A percentile compares a stretch with the other conserved stretches of the same genome.
Conservation (phyloP, 805 yeast genomes). For the Huiozyma sinensis region DNA sequence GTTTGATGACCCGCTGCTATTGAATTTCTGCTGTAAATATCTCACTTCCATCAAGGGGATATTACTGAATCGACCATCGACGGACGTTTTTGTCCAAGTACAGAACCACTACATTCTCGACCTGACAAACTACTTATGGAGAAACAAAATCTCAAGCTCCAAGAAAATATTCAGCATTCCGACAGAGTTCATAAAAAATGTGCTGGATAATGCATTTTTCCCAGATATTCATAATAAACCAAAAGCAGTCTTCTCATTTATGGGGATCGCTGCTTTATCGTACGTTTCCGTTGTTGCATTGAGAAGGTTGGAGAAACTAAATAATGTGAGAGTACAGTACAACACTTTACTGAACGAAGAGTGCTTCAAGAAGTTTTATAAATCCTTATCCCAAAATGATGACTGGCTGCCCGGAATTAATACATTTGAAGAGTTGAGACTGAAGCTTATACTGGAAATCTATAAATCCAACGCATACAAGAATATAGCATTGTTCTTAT, state of each 20-base stretch:
- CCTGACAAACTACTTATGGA: conserved; percentile 24
- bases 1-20: conserved; percentile 17
- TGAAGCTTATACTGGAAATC: conserved; percentile 34
- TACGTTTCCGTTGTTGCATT: conserved; percentile 8
- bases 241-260: conserved; percentile 13
- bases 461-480: conserved; percentile 30
- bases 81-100: conserved; percentile 10
- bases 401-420: conserved; percentile 11
- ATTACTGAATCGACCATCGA: conserved; percentile 7
- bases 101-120: conserved; percentile 21
- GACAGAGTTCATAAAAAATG: conserved; percentile 11
- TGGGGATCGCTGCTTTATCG: conserved; percentile 19
- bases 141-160: conserved; percentile 15
- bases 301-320: conserved; percentile 6
- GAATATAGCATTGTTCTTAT: conserved; percentile 42
- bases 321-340: conserved; percentile 3
- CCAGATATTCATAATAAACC: conserved; percentile 7
- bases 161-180: conserved; percentile 17
- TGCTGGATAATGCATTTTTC: conserved; percentile 8
- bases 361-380: conserved; percentile 12
- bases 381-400: neutral
- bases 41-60: conserved; percentile 9
- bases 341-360: conserved; percentile 12
- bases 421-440: conserved; percentile 36
- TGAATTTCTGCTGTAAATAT: conserved; percentile 16